A percentile compares a stretch with the other conserved stretches of the same genome.
Evolutionary conservation across 139 green algal genomes (phyloP).

Genomic region (Closterium sp.): DNA sequence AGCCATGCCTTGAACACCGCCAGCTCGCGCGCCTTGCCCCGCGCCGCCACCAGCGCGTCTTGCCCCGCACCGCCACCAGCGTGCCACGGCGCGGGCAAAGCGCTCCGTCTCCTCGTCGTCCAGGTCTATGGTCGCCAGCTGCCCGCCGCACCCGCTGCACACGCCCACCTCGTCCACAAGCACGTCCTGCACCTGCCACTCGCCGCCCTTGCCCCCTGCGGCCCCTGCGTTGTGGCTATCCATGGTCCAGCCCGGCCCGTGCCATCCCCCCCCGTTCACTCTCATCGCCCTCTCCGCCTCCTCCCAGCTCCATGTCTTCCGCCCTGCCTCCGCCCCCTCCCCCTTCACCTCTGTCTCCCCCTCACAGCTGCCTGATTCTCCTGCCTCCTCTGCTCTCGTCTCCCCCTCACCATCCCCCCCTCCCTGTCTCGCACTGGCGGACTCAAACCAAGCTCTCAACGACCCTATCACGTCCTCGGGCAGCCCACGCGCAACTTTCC

Average conservation of each 20-base stretch:
- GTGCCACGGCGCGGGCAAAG: conserved; percentile 13
- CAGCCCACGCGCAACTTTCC: conserved; percentile 17
- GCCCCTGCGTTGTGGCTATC: background rate
- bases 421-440: background rate
- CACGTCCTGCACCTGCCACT: background rate
- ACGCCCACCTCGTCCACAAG: conserved; percentile 5
- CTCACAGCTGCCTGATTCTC: background rate
- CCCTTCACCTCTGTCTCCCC: background rate
- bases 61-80: background rate
- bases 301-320: conserved; percentile 7
- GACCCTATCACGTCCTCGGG: background rate
- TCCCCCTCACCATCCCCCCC: conserved; percentile 1
- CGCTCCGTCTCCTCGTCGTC: conserved; percentile 29
- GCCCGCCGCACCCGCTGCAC: conserved; percentile 3
- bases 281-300: background rate
- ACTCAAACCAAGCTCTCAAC: conserved; percentile 26
- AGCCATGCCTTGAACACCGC: conserved; percentile 41
- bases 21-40: conserved; percentile 18
- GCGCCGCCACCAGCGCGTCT: background rate
- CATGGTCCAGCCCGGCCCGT: conserved; percentile 35
- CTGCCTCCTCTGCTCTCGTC: background rate
- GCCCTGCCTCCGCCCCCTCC: background rate
- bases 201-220: background rate
- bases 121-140: conserved; percentile 36
- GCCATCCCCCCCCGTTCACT: conserved; percentile 36